phyloP scores from a whole-genome alignment of 1,139 yeast species.

The Magnusiomyces tetraspermus region DNA sequence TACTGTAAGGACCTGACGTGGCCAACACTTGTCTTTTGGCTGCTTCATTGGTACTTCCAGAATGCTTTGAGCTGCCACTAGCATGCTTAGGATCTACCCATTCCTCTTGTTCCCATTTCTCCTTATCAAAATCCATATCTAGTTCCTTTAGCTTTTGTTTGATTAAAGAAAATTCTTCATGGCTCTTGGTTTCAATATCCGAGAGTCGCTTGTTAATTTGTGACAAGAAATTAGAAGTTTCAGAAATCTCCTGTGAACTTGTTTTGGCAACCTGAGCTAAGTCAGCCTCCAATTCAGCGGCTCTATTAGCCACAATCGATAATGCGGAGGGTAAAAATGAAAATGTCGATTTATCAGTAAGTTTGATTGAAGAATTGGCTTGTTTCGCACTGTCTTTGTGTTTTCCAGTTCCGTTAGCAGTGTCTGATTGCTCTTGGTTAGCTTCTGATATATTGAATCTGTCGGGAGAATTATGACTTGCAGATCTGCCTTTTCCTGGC shows the following conservation, averaged over 20 bases:
- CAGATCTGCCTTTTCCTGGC: not conserved
- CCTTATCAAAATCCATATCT: not conserved
- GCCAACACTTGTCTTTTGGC: not conserved
- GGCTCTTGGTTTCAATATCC: not conserved
- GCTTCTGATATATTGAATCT: not conserved
- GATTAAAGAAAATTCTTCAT: not conserved
- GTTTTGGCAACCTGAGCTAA: not conserved
- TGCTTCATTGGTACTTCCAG: not conserved
- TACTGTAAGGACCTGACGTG: not conserved
- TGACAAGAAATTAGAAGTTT: not conserved
- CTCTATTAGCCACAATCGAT: not conserved
- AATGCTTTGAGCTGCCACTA: not conserved
- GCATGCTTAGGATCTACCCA: not conserved
- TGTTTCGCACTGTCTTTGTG: not conserved
- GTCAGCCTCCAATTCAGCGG: not conserved
- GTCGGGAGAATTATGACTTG: not conserved
- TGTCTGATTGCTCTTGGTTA: not conserved
- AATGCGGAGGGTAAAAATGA: not conserved
- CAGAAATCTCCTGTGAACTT: not conserved
- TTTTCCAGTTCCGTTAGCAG: not conserved
- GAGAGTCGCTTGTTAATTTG: not conserved
- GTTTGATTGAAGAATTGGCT: not conserved
- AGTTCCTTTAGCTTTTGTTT: not conserved
- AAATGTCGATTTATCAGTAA: not conserved
- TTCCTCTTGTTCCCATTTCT: not conserved